Conservation (phyloP, 495 filamentous ascomycete species). For the Venustampulla echinocandica region DNA sequence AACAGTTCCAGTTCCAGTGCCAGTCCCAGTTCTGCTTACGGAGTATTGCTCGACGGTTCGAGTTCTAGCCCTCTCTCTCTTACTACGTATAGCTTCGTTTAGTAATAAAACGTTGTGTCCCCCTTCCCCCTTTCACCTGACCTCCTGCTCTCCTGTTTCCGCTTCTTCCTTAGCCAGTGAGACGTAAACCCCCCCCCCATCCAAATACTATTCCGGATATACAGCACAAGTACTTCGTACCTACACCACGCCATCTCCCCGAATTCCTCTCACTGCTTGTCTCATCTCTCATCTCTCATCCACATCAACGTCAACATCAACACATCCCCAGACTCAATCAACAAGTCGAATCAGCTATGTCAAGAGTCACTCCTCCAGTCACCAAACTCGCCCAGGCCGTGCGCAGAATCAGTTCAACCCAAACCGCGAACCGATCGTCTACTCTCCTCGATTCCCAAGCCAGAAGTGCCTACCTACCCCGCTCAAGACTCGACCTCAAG, state of each 20-base stretch:
- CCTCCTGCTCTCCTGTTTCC: not conserved
- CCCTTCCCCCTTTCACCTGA: not conserved
- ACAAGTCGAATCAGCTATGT: too few species aligned
- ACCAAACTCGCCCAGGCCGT: conserved; percentile 14
- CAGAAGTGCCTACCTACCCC: conserved; percentile 18
- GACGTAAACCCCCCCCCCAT: conserved; percentile 22
- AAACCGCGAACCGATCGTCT: conserved; percentile 14
- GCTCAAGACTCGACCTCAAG: conserved; percentile 16
- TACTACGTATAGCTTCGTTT: too few species aligned
- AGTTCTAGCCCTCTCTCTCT: too few species aligned
- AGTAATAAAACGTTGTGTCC: not conserved
- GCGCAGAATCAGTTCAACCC: conserved; percentile 15
- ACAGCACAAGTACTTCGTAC: too few species aligned
- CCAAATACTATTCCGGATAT: too few species aligned
- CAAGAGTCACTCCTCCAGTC: conserved; percentile 18
- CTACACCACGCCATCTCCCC: too few species aligned
- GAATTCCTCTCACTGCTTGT: too few species aligned
- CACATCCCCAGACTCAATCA: conserved; percentile 1
- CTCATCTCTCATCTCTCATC: conserved; percentile 25
- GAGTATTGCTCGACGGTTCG: too few species aligned
- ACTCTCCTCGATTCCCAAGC: conserved; percentile 12
- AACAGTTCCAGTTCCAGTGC: too few species aligned
- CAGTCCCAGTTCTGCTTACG: too few species aligned
- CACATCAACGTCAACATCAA: conserved; percentile 22
- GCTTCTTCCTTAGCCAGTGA: too few species aligned